Evolutionary conservation across 2,329 filamentous ascomycete genomes (phyloP), one percentile per base, ranked within the genome.

Genomic region (Nakataea oryzae): DNA sequence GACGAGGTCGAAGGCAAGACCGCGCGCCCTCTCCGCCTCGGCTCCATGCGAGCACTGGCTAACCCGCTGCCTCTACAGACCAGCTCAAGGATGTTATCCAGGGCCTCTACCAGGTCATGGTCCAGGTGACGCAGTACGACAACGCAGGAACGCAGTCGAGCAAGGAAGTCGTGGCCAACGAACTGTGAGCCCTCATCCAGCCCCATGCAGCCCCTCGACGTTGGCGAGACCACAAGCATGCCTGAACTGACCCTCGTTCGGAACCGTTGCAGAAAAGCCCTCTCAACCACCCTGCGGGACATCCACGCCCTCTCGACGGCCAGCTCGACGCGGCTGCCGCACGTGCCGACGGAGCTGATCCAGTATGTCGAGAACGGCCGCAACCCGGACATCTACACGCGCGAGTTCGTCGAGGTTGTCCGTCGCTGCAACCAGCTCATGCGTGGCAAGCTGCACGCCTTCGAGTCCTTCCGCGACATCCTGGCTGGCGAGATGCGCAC

Each of bases 331-430:
- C 30, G 30, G 27, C 78, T 86, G 54, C 82, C 83, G 5, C 73
- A 72, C 34, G 79, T 87, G 27, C 86, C 86, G 2, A 81, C 81
- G 60, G 85, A 88, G 69, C 79, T 89, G 14, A 78, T 88, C 64
- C 78, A 84, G 69, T 89, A 89, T 74, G 86, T 89, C 68, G 86
- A 89, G 72, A 83, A 85, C 70, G 86, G 86, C 57, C 85, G 86
- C 60, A 89, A 89, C 76, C 86, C 86, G 2, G 86, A 89, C 74
- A 89, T 89, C 67, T 89, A 89, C 78, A 89, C 86, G 62, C 80
- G 86, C 69, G 86, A 89, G 76, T 89, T 89, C 69, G 86, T 89
- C 69, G 86, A 89, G 81, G 78, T 86, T 61, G 85, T 86, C 28
- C 76, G 86, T 62, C 78, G 85, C 58, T 79, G 81, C 54, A 89